These are phyloP conservation scores for Sphaerostilbella broomeana DNA, from an alignment of 2,329 filamentous ascomycete species.

Conservation along the genomic window DNA sequence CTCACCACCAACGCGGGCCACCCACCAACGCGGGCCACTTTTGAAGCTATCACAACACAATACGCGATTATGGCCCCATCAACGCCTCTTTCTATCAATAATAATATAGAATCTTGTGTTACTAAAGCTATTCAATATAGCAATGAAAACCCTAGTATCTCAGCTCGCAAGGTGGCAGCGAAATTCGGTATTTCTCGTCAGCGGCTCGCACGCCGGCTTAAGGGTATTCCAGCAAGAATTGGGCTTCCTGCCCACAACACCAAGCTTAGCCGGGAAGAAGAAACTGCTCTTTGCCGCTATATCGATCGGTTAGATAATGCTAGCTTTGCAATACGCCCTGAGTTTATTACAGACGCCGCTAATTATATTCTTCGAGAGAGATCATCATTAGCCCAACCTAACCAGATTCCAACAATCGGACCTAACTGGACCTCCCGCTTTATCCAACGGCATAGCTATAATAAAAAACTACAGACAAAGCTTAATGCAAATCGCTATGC, in stretches of 20 bases:
- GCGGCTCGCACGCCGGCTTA: neutral
- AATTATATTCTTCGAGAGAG: conserved; percentile 9
- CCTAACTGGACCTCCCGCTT: conserved; percentile 10
- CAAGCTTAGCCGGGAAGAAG: conserved; percentile 1
- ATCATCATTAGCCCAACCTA: neutral
- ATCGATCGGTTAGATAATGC: conserved; percentile 4
- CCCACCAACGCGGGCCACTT: conserved; percentile 3
- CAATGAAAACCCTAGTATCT: neutral
- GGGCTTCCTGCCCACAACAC: neutral
- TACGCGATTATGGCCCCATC: no score
- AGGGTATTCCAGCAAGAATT: neutral
- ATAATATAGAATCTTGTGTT: neutral
- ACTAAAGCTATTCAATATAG: neutral
- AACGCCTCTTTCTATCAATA: neutral
- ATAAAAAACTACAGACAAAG: conserved; percentile 7
- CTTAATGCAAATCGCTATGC: conserved; percentile 5
- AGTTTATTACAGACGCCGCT: conserved; percentile 10
- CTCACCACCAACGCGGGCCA: conserved; percentile 1
- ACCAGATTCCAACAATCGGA: neutral
- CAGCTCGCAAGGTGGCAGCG: neutral
- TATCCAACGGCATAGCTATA: conserved; percentile 8
- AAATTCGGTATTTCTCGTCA: neutral
- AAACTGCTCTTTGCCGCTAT: conserved; percentile 8
- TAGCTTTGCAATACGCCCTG: conserved; percentile 6
- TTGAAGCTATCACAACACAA: neutral